Evolutionary conservation across 164 flowering plant species (phyloP).

Genomic region (Houttuynia cordata): DNA sequence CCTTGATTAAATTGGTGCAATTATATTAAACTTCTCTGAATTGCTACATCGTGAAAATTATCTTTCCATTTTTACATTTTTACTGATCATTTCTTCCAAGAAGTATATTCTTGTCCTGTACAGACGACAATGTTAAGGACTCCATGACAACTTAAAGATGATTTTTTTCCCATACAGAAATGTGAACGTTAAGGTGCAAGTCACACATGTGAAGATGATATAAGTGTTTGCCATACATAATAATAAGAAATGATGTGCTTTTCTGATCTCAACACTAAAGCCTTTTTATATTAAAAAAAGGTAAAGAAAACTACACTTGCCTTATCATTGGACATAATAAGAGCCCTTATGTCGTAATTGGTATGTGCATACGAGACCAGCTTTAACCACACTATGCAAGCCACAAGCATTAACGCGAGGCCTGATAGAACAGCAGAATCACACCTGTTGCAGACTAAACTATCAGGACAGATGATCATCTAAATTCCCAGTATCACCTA

Average conservation of each 20-base stretch:
- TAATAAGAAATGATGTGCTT: not conserved
- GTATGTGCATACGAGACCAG: conserved; percentile 93
- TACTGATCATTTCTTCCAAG: too few relatives aligned
- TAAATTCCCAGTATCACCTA: not conserved
- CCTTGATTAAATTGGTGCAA: too few relatives aligned
- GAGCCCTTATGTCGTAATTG: conserved; percentile 65
- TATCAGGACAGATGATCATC: not conserved
- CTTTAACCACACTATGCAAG: conserved; percentile 85
- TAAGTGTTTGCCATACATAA: not conserved
- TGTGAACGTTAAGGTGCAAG: too few relatives aligned
- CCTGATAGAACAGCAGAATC: conserved; percentile 73
- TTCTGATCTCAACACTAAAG: not conserved
- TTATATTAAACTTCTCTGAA: too few relatives aligned
- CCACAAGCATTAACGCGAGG: conserved; percentile 69
- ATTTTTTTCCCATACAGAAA: too few relatives aligned
- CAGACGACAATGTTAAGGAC: too few relatives aligned
- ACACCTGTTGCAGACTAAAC: conserved; percentile 34
- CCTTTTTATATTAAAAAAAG: not conserved
- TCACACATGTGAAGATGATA: too few relatives aligned
- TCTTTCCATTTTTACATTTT: too few relatives aligned
- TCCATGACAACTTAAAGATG: too few relatives aligned
- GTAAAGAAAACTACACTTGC: conserved; percentile 16
- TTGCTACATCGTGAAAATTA: too few relatives aligned
- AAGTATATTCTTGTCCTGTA: too few relatives aligned
- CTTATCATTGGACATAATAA: conserved; percentile 44